These are phyloP conservation scores for Nemania sp. DNA, from an alignment of 2,329 filamentous ascomycete genomes.

Conservation along the genomic window DNA sequence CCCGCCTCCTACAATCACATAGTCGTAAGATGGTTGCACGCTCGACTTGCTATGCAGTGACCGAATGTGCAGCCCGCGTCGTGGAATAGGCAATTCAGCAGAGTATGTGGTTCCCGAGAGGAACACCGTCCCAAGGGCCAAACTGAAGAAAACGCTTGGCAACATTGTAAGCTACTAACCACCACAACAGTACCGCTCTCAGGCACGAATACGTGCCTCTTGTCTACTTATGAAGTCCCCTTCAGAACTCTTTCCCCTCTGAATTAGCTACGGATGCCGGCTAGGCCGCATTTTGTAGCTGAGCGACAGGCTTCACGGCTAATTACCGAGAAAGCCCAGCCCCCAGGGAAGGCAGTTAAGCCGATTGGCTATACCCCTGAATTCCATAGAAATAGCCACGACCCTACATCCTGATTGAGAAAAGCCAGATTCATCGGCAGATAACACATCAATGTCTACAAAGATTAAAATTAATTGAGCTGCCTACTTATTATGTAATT, in stretches of 20 bases:
- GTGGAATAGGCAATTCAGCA: neutral
- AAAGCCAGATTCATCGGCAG: constrained; percentile 9
- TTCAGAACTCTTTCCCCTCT: neutral
- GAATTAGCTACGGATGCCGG: neutral
- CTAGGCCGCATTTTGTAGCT: constrained; percentile 1
- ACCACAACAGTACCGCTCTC: neutral
- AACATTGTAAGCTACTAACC: constrained; percentile 7
- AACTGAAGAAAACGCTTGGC: neutral
- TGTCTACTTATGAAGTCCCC: neutral
- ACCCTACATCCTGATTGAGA: neutral
- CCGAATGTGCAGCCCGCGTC: neutral
- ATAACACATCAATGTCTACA: neutral
- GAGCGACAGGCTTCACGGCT: constrained; percentile 22
- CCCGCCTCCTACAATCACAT: constrained; percentile 48
- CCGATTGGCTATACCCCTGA: constrained; percentile 22
- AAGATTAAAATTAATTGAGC: neutral
- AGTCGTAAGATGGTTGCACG: constrained; percentile 43
- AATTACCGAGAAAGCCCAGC: constrained; percentile 21
- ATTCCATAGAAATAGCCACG: constrained; percentile 2
- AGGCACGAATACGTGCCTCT: neutral
- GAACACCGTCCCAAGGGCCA: constrained; percentile 16
- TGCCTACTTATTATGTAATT: neutral
- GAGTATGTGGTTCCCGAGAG: neutral
- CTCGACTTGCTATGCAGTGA: neutral
- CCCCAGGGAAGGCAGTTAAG: constrained; percentile 17